Conservation (phyloP, 1,139 yeast species). For the Candida sp. region DNA sequence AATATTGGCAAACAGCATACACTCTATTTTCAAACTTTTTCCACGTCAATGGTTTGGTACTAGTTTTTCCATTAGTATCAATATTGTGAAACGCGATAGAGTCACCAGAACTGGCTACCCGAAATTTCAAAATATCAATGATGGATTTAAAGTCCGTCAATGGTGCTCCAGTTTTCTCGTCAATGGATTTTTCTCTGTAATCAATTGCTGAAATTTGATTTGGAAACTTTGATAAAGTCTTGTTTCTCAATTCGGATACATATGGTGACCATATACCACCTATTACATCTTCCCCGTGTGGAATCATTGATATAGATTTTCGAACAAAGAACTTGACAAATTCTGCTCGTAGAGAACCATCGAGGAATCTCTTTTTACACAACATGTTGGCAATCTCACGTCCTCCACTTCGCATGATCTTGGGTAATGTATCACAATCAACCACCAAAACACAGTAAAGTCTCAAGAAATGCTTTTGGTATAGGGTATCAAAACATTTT, state of each 20-base stretch:
- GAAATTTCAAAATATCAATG: slow-evolving; percentile 72
- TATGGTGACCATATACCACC: slow-evolving; percentile 88
- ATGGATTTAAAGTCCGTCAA: slow-evolving; percentile 72
- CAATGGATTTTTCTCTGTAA: slow-evolving; percentile 67
- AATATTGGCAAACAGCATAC: slow-evolving; percentile 64
- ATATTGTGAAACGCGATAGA: slow-evolving; percentile 77
- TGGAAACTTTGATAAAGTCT: slow-evolving; percentile 39
- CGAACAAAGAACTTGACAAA: slow-evolving; percentile 79
- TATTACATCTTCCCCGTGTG: slow-evolving; percentile 72
- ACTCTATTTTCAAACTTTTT: slow-evolving; percentile 75
- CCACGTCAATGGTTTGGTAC: slow-evolving; percentile 68
- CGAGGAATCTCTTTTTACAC: slow-evolving; percentile 76
- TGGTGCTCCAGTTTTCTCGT: slow-evolving; percentile 72
- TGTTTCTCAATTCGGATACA: slow-evolving; percentile 56
- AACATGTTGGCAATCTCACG: slow-evolving; percentile 92
- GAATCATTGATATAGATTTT: slow-evolving; percentile 63
- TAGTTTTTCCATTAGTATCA: slow-evolving; percentile 50
- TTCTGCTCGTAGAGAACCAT: slow-evolving; percentile 72
- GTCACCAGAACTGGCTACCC: slow-evolving; percentile 74
- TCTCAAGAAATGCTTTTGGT: slow-evolving; percentile 69
- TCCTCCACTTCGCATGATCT: slow-evolving; percentile 80
- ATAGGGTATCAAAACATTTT: slow-evolving; percentile 67
- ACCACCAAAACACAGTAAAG: slow-evolving; percentile 82
- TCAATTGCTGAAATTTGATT: slow-evolving; percentile 74
- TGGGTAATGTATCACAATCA: slow-evolving; percentile 79